Evolutionary conservation across 495 filamentous ascomycete species (phyloP).

Genomic region (Podospora pseudopauciseta): DNA sequence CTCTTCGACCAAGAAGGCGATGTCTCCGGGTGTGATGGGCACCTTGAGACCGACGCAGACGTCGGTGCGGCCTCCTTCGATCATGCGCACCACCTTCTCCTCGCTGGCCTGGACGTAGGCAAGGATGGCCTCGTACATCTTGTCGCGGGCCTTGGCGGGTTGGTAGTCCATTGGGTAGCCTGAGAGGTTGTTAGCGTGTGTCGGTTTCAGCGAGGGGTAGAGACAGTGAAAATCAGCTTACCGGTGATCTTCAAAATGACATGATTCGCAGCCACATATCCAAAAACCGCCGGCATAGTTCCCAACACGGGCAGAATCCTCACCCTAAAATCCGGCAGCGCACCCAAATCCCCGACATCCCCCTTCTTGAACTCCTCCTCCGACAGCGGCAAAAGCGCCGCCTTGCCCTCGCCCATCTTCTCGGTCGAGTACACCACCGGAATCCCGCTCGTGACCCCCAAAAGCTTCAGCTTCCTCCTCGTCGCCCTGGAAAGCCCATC

Average conservation of each 20-base stretch:
- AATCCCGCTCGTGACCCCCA: constrained; percentile 80
- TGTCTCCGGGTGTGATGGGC: constrained; percentile 71
- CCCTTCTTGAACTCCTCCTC: constrained; percentile 89
- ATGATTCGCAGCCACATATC: constrained; percentile 84
- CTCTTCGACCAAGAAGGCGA: constrained; percentile 85
- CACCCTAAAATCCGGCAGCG: constrained; percentile 87
- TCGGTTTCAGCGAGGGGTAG: neutral
- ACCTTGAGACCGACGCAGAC: constrained; percentile 65
- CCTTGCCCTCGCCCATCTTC: constrained; percentile 87
- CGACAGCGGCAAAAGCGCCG: constrained; percentile 76
- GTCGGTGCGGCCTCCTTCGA: constrained; percentile 52
- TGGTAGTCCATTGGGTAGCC: constrained; percentile 85
- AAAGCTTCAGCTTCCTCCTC: constrained; percentile 69
- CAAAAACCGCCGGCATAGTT: constrained; percentile 96
- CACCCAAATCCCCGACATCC: constrained; percentile 78
- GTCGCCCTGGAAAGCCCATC: constrained; percentile 86
- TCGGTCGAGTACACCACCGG: constrained; percentile 92
- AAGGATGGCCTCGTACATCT: constrained; percentile 82
- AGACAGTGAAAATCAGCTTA: constrained; percentile 15
- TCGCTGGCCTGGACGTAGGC: constrained; percentile 67
- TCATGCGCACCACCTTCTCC: constrained; percentile 62
- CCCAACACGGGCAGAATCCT: constrained; percentile 91
- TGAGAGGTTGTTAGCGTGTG: constrained; percentile 23
- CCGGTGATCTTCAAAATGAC: constrained; percentile 77
- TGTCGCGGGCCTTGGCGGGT: constrained; percentile 75